Base-by-base conservation (phyloP, 805 yeast genomes). In the Ogataea philodendri region DNA sequence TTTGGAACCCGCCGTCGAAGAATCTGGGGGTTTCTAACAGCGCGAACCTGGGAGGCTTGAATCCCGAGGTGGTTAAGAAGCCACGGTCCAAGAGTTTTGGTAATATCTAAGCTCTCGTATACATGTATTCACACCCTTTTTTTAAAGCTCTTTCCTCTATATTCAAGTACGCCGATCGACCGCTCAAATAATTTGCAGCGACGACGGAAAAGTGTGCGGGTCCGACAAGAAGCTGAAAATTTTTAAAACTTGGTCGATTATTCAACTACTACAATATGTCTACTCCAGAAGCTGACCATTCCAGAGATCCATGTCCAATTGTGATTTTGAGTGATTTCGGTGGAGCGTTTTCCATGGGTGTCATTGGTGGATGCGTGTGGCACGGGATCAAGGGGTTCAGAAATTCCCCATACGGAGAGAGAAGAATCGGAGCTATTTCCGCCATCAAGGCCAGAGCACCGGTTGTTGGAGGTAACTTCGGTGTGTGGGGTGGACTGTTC, bases 331-430 rank as follows among this genome's bases (percentile, higher is more conserved):
- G 82, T 66, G 99, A 93, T 70, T 93, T 93, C 55, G 99, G 99
- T 60, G 97, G 97, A 63, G 97, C 98, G 39, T 93, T 89, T 57
- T 81, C 97, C 57, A 90, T 93, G 97, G 99, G 99, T 68, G 96
- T 79, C 52, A 84, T 93, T 57, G 98, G 98, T 70, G 99, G 99
- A 49, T 81, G 90, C 54, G 81, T 93, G 45, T 93, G 98, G 98
- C 97, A 93, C 70, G 97, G 97, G 59, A 83, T 93, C 59, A 93
- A 93, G 63, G 99, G 99, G 32, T 93, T 93, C 74, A 78, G 98
- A 64, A 93, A 93, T 73, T 88, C 97, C 9, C 98, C 99, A 37
- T 74, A 81, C 51, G 98, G 98, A 42, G 98, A 93, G 66, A 79
- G 98, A 68, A 74, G 95, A 55, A 64, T 76, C 41, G 97, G 98